Evolutionary conservation across 2,329 filamentous ascomycete species (phyloP), one percentile per base, ranked within the genome.

Genomic region (Colletotrichum gloeosporioides): DNA sequence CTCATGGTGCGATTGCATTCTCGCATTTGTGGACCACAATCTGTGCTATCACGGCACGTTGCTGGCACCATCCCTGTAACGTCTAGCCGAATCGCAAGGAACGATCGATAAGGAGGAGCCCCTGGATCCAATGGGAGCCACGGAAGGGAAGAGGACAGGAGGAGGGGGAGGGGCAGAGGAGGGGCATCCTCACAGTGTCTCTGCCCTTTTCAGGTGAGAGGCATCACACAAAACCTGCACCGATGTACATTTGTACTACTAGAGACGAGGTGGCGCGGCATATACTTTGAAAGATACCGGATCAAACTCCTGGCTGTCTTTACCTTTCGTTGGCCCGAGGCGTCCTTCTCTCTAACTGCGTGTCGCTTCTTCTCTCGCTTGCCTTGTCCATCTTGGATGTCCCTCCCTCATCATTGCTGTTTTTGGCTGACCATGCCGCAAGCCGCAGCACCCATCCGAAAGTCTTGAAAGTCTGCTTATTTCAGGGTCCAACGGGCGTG

Each of bases 401-500:
- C 15, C n/a, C 18, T 31, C 49, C 25, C 59, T 34, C 31, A 25
- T 63, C 31, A 63, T 63, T 63, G 49, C 25, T 66, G 18, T 39
- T 16, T 66, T 57, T 66, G 61, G 66, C 29, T 27, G 49, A 25
- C 44, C 31, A 69, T 63, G 69, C 70, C 53, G 70, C 62, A 67
- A 13, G 59, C 70, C 63, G 70, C 62, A 68, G 63, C 53, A 16
- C 59, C 66, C 32, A 27, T 36, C 66, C 49, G 53, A 69, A 29
- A 55, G 31, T 34, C 53, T 59, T 57, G 31, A 25, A 59, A 64
- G 68, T 69, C 36, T 70, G 68, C 68, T 70, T 53, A 70, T 70
- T 70, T 73, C 69, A 76, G 73, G 73, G 73, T 76, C 74, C 74
- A 59, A 75, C 57, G 22, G 71, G 53, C 71, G 74, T 76, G 65